Percentiles rank a stretch among this genome's conserved stretches.
These are phyloP conservation scores for Stemphylium beticola DNA, from an alignment of 2,329 filamentous ascomycete genomes.

Conservation along the genomic window DNA sequence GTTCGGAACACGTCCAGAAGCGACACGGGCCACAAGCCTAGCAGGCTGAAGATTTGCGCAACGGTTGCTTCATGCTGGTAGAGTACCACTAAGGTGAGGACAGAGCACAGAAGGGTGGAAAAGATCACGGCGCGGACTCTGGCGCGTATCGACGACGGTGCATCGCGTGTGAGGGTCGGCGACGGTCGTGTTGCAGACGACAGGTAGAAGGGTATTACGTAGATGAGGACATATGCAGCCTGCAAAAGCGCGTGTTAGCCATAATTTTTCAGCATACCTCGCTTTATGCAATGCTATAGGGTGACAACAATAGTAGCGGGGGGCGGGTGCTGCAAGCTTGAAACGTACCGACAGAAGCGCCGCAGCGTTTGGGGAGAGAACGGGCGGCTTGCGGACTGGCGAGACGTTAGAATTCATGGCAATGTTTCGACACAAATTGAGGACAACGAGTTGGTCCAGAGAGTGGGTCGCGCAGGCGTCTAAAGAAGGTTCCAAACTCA, in stretches of 20 bases:
- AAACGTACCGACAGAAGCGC: constrained; percentile 50
- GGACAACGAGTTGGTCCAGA: background rate
- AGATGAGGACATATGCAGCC: constrained; percentile 84
- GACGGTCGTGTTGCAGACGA: constrained; percentile 81
- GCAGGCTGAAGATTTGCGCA: constrained; percentile 65
- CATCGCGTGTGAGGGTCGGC: constrained; percentile 79
- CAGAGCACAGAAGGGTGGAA: constrained; percentile 72
- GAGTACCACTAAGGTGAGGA: constrained; percentile 71
- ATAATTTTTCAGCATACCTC: constrained; percentile 14
- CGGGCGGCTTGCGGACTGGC: constrained; percentile 46
- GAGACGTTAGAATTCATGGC: constrained; percentile 39
- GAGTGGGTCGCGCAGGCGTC: constrained; percentile 37
- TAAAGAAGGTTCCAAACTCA: constrained; percentile 16
- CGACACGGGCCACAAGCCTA: constrained; percentile 83
- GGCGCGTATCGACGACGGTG: constrained; percentile 85
- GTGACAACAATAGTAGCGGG: constrained; percentile 22
- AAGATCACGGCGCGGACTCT: constrained; percentile 80
- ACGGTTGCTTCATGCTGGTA: constrained; percentile 59
- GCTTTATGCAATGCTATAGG: constrained; percentile 30
- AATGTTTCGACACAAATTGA: constrained; percentile 16
- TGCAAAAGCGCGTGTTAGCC: constrained; percentile 46
- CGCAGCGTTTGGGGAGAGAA: constrained; percentile 43
- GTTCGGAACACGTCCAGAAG: constrained; percentile 67
- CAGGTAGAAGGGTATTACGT: constrained; percentile 90
- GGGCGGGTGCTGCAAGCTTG: constrained; percentile 29